Conservation (phyloP, 176 grass and related monocot species). For the Aegilops bicornis region DNA sequence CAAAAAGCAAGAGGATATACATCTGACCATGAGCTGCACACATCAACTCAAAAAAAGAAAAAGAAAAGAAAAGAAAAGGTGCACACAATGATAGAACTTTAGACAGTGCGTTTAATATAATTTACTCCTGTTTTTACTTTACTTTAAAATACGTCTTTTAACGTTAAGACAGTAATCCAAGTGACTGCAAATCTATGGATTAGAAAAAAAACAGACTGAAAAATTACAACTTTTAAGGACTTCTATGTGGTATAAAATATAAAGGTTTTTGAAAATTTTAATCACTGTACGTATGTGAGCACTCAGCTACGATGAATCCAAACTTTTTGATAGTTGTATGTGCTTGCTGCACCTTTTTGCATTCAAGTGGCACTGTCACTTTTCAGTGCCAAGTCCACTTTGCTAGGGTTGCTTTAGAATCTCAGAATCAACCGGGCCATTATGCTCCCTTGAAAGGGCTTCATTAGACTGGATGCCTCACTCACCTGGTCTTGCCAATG, state of each 20-base stretch:
- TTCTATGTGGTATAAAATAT: no score
- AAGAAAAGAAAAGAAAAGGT: no score
- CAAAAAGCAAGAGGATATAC: no score
- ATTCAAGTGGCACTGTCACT: background rate
- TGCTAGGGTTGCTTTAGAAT: background rate
- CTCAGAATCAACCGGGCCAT: background rate
- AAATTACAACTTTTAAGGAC: background rate
- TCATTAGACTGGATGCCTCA: background rate
- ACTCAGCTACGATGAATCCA: background rate
- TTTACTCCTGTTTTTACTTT: no score
- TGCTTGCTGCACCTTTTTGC: background rate
- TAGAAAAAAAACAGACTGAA: background rate
- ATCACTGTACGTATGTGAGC: no score
- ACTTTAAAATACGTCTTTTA: no score
- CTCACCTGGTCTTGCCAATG: background rate
- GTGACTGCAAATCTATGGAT: background rate
- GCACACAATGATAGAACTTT: no score
- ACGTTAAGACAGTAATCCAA: no score
- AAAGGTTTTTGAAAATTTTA: no score
- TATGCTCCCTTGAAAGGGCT: background rate
- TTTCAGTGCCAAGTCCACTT: slow-evolving; percentile 11
- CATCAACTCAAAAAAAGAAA: no score
- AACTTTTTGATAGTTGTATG: background rate
- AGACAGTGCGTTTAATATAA: no score
- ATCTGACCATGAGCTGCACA: no score